Base-by-base conservation (phyloP, 495 filamentous ascomycete genomes). In the Oleoguttula mirabilis region DNA sequence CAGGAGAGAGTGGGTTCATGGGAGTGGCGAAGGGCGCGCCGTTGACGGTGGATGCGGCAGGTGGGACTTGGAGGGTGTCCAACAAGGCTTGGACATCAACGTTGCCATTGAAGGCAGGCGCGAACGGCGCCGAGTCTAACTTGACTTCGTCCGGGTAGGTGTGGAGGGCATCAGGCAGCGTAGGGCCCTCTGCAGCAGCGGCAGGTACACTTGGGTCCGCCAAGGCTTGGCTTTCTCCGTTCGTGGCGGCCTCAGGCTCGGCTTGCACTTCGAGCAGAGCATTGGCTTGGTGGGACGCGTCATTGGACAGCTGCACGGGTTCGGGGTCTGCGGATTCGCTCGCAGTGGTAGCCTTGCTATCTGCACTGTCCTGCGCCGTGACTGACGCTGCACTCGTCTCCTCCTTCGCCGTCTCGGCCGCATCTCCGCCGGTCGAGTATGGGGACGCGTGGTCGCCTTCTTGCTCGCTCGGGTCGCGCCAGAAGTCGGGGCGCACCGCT, bases 31-130 rank as follows among this genome's bases (percentile, higher is more conserved):
- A 36, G 24, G 38, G 12, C 17, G 44, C 36, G 10, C 48, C 24
- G 32, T 15, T 21, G 27, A 25, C 31, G 30, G 21, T 46, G 31
- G 39, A 32, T 17, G 47, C 48, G 40, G 54, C 15, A 22, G 60
- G 46, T 39, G 62, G 49, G 20, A 60, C 21, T 23, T 43, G 19
- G 10, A 48, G 51, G 16, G 54, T 60, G 43, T 61, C 56, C 41
- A 67, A 45, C n/a, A 67, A 34, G 20, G 64, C 52, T 51, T 67
- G 64, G 30, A 60, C 57, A 42, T 65, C 51, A 33, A 64, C 55
- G 38, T 52, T 48, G 33, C 47, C 45, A 21, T 39, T 42, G 40
- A 17, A 41, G 31, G 41, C 20, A 34, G 30, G 34, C n/a, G 45
- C 39, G 39, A 39, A 15, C 15, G 43, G 32, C 2, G 44, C 20